Conservation (phyloP, 306 rosid genomes). For the Rosa chinensis region DNA sequence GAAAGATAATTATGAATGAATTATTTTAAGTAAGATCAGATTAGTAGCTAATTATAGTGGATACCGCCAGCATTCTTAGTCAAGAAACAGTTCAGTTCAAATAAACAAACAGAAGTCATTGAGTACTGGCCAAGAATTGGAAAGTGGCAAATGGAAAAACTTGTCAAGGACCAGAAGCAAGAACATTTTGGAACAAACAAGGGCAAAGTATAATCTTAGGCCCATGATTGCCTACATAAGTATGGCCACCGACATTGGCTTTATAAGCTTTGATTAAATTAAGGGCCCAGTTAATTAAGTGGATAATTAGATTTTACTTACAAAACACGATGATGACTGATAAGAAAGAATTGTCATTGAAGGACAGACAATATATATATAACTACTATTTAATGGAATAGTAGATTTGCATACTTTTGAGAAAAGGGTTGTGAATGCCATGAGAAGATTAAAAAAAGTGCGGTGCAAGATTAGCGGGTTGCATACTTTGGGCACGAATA, state of each 20-base stretch:
- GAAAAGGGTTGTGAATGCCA: neutral
- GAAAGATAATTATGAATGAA: neutral
- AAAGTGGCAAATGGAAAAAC: conserved; percentile 28
- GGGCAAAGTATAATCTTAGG: conserved; percentile 16
- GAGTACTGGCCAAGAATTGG: conserved; percentile 23
- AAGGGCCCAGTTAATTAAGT: conserved; percentile 20
- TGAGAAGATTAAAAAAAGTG: conserved; percentile 1
- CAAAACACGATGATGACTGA: conserved; percentile 11
- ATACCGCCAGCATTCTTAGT: neutral
- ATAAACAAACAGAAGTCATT: conserved; percentile 1
- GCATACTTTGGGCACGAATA: too few species aligned
- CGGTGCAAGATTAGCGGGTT: neutral
- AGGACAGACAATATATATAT: conserved; percentile 6
- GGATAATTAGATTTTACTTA: conserved; percentile 25
- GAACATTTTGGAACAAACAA: conserved; percentile 35
- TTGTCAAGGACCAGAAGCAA: conserved; percentile 39
- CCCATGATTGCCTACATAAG: conserved; percentile 49
- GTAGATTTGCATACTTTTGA: conserved; percentile 56
- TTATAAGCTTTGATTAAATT: conserved; percentile 22
- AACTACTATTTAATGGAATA: conserved; percentile 46
- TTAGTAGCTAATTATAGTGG: neutral
- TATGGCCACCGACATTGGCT: conserved; percentile 59
- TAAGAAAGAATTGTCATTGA: conserved; percentile 3
- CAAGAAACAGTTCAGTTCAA: conserved; percentile 8
- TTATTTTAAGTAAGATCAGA: conserved; percentile 4